Conservation (phyloP, 139 green algal genomes). For the Coelastrella sp. region DNA sequence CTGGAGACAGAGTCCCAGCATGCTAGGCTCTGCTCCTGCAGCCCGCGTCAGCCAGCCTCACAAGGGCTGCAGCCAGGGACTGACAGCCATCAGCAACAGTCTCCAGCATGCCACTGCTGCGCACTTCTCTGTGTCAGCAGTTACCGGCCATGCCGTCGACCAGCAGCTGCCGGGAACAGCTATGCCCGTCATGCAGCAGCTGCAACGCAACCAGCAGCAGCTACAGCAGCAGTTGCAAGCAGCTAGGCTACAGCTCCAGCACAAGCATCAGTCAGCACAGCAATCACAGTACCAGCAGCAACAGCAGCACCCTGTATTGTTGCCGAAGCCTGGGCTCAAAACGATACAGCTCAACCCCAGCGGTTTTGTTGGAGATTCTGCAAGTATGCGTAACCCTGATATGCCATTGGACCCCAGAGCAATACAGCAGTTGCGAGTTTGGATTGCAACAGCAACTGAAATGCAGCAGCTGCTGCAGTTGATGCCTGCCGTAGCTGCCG, state of each 20-base stretch:
- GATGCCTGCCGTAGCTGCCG: slow-evolving; percentile 20
- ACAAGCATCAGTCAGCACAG: background rate
- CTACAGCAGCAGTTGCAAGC: background rate
- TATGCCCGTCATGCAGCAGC: slow-evolving; percentile 22
- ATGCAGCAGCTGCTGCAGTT: slow-evolving; percentile 33
- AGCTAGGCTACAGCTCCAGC: background rate
- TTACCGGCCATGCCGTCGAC: background rate
- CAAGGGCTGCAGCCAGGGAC: no score
- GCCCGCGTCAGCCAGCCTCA: no score
- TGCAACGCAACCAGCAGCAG: background rate
- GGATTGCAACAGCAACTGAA: background rate
- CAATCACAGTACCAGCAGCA: background rate
- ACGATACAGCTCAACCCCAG: no score
- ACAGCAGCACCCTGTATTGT: slow-evolving; percentile 14
- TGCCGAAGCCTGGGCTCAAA: background rate
- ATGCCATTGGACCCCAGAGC: background rate
- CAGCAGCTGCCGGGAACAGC: slow-evolving; percentile 6
- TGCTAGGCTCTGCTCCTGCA: no score
- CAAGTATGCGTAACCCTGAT: background rate
- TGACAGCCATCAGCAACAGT: background rate
- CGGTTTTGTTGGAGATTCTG: no score
- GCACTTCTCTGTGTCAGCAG: background rate
- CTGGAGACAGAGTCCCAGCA: no score
- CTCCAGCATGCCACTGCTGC: background rate
- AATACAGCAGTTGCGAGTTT: background rate